phyloP scores from a whole-genome alignment of 129 eudicot genomes.

The Artemisia argyi region DNA sequence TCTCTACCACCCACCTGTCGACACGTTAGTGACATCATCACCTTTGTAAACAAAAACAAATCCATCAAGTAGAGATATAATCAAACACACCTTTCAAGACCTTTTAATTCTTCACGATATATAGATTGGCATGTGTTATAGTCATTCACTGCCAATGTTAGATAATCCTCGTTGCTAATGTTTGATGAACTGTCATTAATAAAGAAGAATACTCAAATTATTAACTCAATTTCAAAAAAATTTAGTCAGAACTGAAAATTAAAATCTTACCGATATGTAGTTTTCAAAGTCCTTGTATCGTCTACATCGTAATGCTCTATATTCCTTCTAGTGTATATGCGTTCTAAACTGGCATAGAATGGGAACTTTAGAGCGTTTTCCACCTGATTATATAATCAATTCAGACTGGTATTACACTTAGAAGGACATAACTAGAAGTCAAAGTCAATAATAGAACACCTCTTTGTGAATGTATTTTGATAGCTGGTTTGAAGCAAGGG shows the following conservation, averaged over 20 bases:
- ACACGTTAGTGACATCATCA: neutral
- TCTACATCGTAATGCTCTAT: constrained; percentile 52
- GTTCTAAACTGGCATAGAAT: constrained; percentile 52
- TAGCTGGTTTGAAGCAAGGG: constrained; percentile 38
- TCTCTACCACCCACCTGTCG: constrained; percentile 76
- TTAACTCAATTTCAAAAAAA: neutral
- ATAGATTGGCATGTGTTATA: constrained; percentile 65
- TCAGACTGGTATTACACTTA: constrained; percentile 1
- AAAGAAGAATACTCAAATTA: constrained; percentile 15
- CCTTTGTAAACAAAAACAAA: neutral
- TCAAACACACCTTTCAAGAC: constrained; percentile 60
- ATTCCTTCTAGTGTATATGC: constrained; percentile 59
- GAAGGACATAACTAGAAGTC: constrained; percentile 1
- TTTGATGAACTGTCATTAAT: constrained; percentile 49
- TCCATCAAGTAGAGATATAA: neutral
- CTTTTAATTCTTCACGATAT: constrained; percentile 58
- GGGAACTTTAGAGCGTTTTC: constrained; percentile 41
- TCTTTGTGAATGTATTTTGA: constrained; percentile 38
- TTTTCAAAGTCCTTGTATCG: constrained; percentile 52
- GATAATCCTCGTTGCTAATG: constrained; percentile 55
- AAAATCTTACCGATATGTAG: constrained; percentile 58
- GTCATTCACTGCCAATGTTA: constrained; percentile 67
- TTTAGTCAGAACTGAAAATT: neutral
- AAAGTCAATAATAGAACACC: constrained; percentile 36
- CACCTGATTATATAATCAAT: constrained; percentile 47